Conservation (phyloP, 306 rosid species). For the Lotus japonicus region DNA sequence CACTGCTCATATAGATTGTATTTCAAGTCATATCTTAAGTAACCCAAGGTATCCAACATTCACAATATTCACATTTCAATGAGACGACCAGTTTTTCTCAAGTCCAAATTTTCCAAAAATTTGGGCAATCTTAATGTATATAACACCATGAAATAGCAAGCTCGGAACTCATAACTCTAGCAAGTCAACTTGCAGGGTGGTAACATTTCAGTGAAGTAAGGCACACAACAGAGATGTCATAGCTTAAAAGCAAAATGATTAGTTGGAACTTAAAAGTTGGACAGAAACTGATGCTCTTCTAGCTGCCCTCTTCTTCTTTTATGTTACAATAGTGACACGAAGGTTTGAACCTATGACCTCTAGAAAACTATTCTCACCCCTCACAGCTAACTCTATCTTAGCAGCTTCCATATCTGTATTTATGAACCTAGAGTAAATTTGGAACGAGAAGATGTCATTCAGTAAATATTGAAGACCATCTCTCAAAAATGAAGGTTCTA, state of each 20-base stretch:
- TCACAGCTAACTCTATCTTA: not conserved
- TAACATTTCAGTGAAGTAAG: not conserved
- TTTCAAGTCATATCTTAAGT: not conserved
- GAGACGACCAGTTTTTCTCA: too few relatives aligned
- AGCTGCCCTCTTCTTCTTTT: too few relatives aligned
- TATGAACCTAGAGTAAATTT: not conserved
- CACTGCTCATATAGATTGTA: not conserved
- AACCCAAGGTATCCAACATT: not conserved
- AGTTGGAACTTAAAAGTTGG: too few relatives aligned
- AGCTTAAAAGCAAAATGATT: not conserved
- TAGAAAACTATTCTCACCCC: too few relatives aligned
- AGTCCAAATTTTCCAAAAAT: too few relatives aligned
- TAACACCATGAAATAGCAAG: too few relatives aligned
- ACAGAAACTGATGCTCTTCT: not conserved
- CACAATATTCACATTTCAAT: not conserved
- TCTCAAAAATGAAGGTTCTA: not conserved
- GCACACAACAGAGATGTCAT: not conserved
- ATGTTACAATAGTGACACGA: not conserved
- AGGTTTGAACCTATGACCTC: not conserved
- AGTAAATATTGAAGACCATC: not conserved
- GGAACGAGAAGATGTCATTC: not conserved
- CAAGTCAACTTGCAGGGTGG: conserved; percentile 3
- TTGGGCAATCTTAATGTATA: too few relatives aligned
- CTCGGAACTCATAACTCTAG: too few relatives aligned
- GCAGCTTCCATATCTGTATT: not conserved